Conservation (phyloP, 768 basidiomycete species). For the Rhizopogon vinicolor region DNA sequence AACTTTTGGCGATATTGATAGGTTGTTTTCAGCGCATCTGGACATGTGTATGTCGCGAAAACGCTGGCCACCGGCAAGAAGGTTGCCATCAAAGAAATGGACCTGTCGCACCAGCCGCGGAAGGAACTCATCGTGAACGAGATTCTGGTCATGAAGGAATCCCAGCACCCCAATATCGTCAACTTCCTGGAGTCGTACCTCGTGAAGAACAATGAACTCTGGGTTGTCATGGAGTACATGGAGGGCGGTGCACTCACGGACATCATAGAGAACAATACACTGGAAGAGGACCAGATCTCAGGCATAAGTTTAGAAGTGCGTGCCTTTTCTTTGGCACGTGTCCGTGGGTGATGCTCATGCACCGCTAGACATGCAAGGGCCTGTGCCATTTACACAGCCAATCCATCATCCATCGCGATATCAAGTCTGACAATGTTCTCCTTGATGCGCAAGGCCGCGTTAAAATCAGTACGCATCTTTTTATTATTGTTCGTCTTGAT, state of each 20-base stretch:
- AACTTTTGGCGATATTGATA: not conserved
- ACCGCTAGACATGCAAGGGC: conserved; percentile 84
- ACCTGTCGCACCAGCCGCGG: conserved; percentile 87
- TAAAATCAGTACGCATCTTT: conserved; percentile 81
- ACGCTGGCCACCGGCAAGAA: conserved; percentile 78
- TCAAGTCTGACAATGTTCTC: conserved; percentile 95
- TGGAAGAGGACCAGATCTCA: conserved; percentile 94
- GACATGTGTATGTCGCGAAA: conserved; percentile 97
- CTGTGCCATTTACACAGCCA: conserved; percentile 90
- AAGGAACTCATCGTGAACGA: conserved; percentile 99
- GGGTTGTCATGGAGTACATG: conserved; percentile 99
- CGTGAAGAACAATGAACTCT: conserved; percentile 82
- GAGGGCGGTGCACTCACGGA: conserved; percentile 97
- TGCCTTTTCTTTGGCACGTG: conserved; percentile 1
- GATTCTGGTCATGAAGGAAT: conserved; percentile 98
- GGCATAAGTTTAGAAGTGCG: conserved; percentile 88
- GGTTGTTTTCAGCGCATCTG: conserved; percentile 69
- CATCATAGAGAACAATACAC: conserved; percentile 93
- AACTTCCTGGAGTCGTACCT: conserved; percentile 92
- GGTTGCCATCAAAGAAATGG: conserved; percentile 99
- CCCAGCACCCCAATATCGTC: conserved; percentile 95
- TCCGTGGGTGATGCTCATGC: conserved; percentile 1
- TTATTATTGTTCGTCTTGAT: not conserved
- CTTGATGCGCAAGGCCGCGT: conserved; percentile 90
- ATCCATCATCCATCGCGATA: conserved; percentile 94